A percentile compares a stretch with the other conserved stretches of the same genome.
Evolutionary conservation across 2,329 filamentous ascomycete species (phyloP).

Genomic region (Alternaria novae-zelandiae): DNA sequence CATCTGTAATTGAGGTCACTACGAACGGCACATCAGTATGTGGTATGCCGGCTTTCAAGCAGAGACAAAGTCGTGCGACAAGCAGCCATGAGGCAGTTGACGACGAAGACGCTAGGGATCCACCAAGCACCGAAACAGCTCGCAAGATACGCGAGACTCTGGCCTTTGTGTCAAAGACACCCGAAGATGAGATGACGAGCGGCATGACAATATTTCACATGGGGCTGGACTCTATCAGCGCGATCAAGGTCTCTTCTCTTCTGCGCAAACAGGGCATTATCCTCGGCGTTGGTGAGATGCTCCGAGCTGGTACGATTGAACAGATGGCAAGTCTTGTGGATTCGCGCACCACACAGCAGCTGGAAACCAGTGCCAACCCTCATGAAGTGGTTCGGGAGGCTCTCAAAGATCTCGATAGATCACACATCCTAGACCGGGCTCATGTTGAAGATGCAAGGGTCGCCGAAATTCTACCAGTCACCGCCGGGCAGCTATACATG

Average conservation of each 20-base stretch:
- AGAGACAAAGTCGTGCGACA: neutral
- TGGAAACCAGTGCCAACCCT: constrained; percentile 4
- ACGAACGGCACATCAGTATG: constrained; percentile 67
- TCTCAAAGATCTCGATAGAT: constrained; percentile 50
- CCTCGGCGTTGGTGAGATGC: constrained; percentile 73
- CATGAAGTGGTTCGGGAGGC: constrained; percentile 13
- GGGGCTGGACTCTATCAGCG: constrained; percentile 89
- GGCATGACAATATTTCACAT: constrained; percentile 78
- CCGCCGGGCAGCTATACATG: constrained; percentile 82
- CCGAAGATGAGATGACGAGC: constrained; percentile 63
- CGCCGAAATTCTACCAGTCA: constrained; percentile 69
- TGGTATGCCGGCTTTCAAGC: constrained; percentile 60
- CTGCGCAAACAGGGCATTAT: constrained; percentile 68
- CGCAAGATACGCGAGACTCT: constrained; percentile 55
- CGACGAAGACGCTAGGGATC: neutral
- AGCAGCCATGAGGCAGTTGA: neutral
- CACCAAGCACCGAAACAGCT: constrained; percentile 43
- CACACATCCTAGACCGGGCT: constrained; percentile 48
- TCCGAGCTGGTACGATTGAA: constrained; percentile 68
- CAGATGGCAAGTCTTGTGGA: constrained; percentile 63
- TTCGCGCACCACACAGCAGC: constrained; percentile 1
- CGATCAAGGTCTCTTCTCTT: constrained; percentile 80
- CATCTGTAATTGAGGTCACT: constrained; percentile 62
- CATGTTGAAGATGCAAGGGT: constrained; percentile 56
- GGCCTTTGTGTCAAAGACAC: constrained; percentile 65